Evolutionary conservation across 2,329 filamentous ascomycete species (phyloP), one percentile per base, ranked within the genome.

Genomic region (Meredithiella fracta): DNA sequence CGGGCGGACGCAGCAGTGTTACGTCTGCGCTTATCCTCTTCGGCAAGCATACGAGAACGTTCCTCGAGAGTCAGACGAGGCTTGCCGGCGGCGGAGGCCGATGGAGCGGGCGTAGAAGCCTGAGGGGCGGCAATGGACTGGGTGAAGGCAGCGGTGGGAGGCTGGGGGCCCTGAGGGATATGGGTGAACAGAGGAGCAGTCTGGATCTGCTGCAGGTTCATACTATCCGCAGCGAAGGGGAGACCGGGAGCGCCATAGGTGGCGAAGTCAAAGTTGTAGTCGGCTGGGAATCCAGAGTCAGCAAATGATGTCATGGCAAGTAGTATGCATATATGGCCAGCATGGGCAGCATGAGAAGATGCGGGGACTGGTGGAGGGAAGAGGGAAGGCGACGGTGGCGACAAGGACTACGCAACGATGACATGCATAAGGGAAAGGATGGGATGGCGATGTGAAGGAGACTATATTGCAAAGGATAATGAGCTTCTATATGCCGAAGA

Each of bases 1-100:
- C 88, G 84, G 17, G 88, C 88, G 61, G 83, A 89, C 56, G 88
- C 88, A 31, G 88, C 88, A 1, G 89, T 94, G 71, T 94, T 94
- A 61, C 88, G 82, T 58, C 87, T 81, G 52, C 88, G 83, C 72
- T 94, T 94, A 67, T 94, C 88, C 69, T 94, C 88, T 68, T 94
- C 88, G 22, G 87, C 87, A 11, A 84, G 84, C 4, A 81, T 62
- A 40, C 85, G 82, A 11, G 83, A 83, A 40, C 79, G 73, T 60
- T 89, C 85, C 67, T 90, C 85, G 51, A 84, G 76, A 62, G 70
- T 77, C 59, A 80, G 61, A 49, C 69, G 56, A 68, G 73, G 59
- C 65, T 67, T 42, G 68, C 64, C 65, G 57, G 67, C n/a, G n/a
- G n/a, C n/a, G n/a, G n/a, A n/a, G n/a, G n/a, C n/a, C n/a, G n/a